Conservation (phyloP, 331 rosid genomes). For the Pyrus hybrid region DNA sequence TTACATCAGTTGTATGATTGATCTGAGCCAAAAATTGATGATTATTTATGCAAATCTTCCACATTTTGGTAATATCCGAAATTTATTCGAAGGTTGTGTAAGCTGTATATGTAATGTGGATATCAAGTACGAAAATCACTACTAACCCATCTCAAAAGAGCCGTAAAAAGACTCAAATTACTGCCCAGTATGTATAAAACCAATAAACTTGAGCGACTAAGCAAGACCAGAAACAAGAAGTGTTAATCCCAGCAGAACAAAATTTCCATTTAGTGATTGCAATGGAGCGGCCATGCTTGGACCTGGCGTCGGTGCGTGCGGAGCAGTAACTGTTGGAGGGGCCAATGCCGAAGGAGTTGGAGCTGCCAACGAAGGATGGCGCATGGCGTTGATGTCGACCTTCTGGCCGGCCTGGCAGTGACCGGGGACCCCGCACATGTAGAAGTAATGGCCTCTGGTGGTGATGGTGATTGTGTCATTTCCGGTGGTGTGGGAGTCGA, state of each 20-base stretch:
- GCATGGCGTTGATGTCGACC: conserved; percentile 68
- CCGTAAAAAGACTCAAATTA: neutral
- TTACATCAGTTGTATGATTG: neutral
- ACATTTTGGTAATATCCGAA: neutral
- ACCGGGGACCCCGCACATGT: conserved; percentile 83
- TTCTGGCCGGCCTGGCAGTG: conserved; percentile 86
- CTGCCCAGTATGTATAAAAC: neutral
- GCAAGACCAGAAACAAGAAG: conserved; percentile 20
- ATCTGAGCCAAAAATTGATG: neutral
- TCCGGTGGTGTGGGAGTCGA: conserved; percentile 58
- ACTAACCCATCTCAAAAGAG: neutral
- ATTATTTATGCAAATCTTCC: neutral
- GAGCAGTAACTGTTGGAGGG: conserved; percentile 35
- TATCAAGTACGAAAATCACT: neutral
- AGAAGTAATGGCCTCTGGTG: conserved; percentile 66
- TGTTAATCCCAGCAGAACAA: conserved; percentile 23
- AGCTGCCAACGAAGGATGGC: conserved; percentile 20
- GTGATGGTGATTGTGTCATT: conserved; percentile 58
- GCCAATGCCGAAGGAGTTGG: conserved; percentile 51
- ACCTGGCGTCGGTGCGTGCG: conserved; percentile 26
- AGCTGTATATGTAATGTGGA: too few species aligned
- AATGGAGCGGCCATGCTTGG: conserved; percentile 27
- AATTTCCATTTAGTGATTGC: conserved; percentile 14
- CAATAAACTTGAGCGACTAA: neutral
- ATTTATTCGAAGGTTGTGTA: neutral